Conservation (phyloP, 129 eudicot species). For the Ambrosia artemisiifolia region DNA sequence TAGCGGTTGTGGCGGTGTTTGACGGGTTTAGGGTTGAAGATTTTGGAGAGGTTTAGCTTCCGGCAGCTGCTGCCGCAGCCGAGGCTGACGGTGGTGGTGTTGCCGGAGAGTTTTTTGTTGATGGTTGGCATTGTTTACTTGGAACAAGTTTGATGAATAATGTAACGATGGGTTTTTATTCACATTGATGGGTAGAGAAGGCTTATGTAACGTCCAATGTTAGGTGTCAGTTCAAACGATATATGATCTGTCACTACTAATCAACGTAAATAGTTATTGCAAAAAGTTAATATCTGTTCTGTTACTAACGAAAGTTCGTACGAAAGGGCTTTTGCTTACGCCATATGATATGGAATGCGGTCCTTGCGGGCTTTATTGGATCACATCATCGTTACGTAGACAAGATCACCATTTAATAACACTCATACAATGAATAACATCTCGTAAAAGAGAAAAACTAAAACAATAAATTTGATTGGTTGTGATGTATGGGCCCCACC, state of each 20-base stretch:
- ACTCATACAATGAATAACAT: too few species aligned
- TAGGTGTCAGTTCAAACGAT: constrained; percentile 23
- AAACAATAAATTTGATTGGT: too few species aligned
- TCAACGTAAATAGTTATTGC: too few species aligned
- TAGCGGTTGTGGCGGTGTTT: constrained; percentile 22
- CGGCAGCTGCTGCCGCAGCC: constrained; percentile 70
- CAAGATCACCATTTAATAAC: too few species aligned
- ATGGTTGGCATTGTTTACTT: constrained; percentile 39
- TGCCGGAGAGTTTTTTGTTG: constrained; percentile 41
- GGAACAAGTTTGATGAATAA: constrained; percentile 7
- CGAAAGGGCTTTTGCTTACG: too few species aligned
- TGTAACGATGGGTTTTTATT: constrained; percentile 12
- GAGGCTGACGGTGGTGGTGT: constrained; percentile 43
- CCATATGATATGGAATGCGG: too few species aligned
- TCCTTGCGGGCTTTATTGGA: too few species aligned
- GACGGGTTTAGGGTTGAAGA: constrained; percentile 50
- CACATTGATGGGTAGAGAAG: neutral
- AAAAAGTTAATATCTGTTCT: too few species aligned
- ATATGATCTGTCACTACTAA: neutral
- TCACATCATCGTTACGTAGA: too few species aligned
- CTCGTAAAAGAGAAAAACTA: too few species aligned
- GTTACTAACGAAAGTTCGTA: too few species aligned
- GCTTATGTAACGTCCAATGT: constrained; percentile 16
- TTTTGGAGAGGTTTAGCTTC: constrained; percentile 45
- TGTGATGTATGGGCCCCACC: too few species aligned